phyloP scores from a whole-genome alignment of 2,329 filamentous ascomycete genomes.

The Orbilia ellipsospora region DNA sequence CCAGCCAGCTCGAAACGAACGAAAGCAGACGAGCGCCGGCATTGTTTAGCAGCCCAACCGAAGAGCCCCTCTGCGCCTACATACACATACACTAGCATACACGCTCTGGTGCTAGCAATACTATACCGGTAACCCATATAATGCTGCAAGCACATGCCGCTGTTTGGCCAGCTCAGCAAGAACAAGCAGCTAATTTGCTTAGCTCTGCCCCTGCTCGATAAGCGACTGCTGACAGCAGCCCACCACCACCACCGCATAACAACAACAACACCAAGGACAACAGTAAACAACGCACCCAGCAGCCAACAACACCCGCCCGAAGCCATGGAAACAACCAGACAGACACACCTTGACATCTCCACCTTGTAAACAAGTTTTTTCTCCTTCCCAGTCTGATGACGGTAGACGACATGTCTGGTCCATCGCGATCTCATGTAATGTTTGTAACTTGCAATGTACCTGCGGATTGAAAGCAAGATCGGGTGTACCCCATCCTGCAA shows the following conservation, averaged over 20 bases:
- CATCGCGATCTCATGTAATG: too few species aligned
- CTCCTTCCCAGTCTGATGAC: too few species aligned
- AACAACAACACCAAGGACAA: constrained; percentile 22
- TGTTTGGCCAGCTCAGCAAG: too few species aligned
- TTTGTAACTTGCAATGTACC: too few species aligned
- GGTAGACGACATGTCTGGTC: too few species aligned
- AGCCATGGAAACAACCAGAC: constrained; percentile 36
- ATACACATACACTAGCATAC: too few species aligned
- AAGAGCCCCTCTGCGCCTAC: neutral
- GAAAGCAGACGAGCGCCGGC: neutral
- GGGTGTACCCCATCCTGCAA: too few species aligned
- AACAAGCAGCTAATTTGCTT: neutral
- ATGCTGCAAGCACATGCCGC: constrained; percentile 5
- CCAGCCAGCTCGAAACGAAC: neutral
- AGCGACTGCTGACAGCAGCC: constrained; percentile 10
- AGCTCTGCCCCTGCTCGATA: neutral
- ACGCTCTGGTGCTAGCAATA: too few species aligned
- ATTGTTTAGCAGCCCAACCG: neutral
- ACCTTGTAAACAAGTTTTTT: too few species aligned
- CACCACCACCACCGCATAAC: constrained; percentile 9
- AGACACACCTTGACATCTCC: too few species aligned
- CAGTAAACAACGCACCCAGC: constrained; percentile 29
- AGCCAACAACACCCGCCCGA: constrained; percentile 37
- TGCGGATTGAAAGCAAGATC: too few species aligned
- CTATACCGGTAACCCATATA: too few species aligned